Conservation (phyloP, 106 monocot genomes). For the Dendrobium catenatum region DNA sequence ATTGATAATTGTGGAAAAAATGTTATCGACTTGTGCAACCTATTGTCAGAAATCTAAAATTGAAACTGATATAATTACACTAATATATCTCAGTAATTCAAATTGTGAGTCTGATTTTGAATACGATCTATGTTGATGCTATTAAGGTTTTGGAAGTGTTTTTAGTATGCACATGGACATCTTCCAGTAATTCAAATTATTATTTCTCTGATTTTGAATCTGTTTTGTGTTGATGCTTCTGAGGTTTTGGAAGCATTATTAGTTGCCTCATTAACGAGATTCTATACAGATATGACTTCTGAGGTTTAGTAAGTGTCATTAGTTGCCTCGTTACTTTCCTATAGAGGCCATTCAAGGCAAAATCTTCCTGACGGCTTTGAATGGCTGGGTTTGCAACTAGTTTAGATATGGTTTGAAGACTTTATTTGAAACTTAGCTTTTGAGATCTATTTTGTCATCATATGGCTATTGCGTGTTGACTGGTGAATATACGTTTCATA, state of each 20-base stretch:
- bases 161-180: neutral
- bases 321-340: neutral
- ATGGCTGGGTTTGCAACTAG: neutral
- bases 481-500: neutral
- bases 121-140: neutral
- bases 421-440: neutral
- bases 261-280: neutral
- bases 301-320: no score
- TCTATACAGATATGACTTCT: neutral
- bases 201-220: neutral
- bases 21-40: neutral
- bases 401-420: neutral
- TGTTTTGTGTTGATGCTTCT: neutral
- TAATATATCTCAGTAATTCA: neutral
- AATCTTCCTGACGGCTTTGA: neutral
- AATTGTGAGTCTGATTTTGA: neutral
- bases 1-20: neutral
- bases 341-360: neutral
- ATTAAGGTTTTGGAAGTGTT: neutral
- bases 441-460: neutral
- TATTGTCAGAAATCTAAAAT: neutral
- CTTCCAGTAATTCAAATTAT: neutral
- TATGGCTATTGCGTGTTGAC: neutral
- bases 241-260: neutral
- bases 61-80: neutral